These are phyloP conservation scores for Heterobasidion irregulare DNA, from an alignment of 1,284 basidiomycete species.

Conservation along the genomic window DNA sequence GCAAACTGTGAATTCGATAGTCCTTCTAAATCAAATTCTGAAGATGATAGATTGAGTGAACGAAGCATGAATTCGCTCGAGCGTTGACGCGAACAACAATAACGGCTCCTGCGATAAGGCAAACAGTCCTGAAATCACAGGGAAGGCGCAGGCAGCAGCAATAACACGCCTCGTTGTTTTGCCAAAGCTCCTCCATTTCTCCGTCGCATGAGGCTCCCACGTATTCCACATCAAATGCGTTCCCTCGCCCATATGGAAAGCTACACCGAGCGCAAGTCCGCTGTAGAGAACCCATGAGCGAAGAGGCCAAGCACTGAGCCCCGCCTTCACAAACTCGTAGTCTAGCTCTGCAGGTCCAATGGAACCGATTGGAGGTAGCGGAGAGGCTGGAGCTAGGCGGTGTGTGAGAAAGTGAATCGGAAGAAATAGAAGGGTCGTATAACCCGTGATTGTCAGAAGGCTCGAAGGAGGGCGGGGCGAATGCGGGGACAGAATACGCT, in stretches of 20 bases:
- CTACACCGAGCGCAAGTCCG: conserved; percentile 41
- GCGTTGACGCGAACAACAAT: conserved; percentile 44
- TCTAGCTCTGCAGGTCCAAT: conserved; percentile 66
- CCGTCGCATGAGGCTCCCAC: conserved; percentile 22
- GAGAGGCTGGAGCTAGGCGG: conserved; percentile 39
- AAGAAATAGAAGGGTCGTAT: conserved; percentile 40
- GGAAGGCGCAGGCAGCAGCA: conserved; percentile 29
- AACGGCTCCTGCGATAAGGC: conserved; percentile 46
- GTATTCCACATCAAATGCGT: conserved; percentile 41
- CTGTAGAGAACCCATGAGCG: conserved; percentile 52
- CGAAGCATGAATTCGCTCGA: conserved; percentile 33
- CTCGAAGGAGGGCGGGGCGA: conserved; percentile 33
- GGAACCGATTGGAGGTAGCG: conserved; percentile 37
- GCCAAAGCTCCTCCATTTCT: conserved; percentile 15
- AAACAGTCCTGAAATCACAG: conserved; percentile 47
- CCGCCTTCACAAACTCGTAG: conserved; percentile 67
- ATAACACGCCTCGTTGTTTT: conserved; percentile 22
- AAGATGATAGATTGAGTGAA: conserved; percentile 24
- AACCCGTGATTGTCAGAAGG: conserved; percentile 46
- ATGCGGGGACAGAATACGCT: conserved; percentile 38
- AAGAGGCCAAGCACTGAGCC: conserved; percentile 49
- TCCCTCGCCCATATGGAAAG: conserved; percentile 55
- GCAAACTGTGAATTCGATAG: too few relatives aligned
- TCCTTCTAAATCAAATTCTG: conserved; percentile 12
- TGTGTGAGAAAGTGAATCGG: conserved; percentile 60